Evolutionary conservation across 805 yeast species (phyloP), one percentile per base, ranked within the genome.

Genomic region (Schwanniomyces pseudopolymorphus): DNA sequence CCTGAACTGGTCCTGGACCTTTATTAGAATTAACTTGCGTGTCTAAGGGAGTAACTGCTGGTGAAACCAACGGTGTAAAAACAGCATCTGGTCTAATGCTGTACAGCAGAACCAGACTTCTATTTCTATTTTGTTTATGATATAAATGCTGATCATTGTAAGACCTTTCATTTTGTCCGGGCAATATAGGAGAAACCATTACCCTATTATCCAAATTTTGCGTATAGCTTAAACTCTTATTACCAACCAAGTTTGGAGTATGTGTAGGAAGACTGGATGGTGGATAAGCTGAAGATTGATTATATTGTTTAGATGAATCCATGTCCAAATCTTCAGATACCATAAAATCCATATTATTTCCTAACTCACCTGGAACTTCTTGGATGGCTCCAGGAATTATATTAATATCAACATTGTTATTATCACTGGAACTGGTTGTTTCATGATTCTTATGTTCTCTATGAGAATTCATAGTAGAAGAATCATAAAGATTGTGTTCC

Each of bases 51-150:
- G 89, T 80, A 13, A 82, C 85, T 8, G 87, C 84, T 0, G 95
- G 95, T 2, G 91, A 84, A 1, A 84, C 79, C 49, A 87, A 70
- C 0, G 95, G 94, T 1, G 94, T 87, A 64, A 84, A 87, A 4
- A 79, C 79, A 42, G 79, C 80, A 49, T 80, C 84, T 1, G 85
- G 82, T 38, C 81, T 65, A 2, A 80, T 72, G 45, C 68, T 70
- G 26, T 57, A 66, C 37, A 41, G 57, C 10, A 53, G 61, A 5
- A 59, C 52, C 42, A 50, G 54, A 16, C 51, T 44, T 24, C 24
- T 38, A 16, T 50, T 45, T 42, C 45, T 48, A 16, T 51, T 50
- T 27, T 64, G 67, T 45, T 67, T 66, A 44, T 72, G 75, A 48
- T 56, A 66, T 44, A 58, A 67, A 53, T 72, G 77, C 51, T 71